Conservation (phyloP, 139 green algal species). For the Chlamydomonas sp. region DNA sequence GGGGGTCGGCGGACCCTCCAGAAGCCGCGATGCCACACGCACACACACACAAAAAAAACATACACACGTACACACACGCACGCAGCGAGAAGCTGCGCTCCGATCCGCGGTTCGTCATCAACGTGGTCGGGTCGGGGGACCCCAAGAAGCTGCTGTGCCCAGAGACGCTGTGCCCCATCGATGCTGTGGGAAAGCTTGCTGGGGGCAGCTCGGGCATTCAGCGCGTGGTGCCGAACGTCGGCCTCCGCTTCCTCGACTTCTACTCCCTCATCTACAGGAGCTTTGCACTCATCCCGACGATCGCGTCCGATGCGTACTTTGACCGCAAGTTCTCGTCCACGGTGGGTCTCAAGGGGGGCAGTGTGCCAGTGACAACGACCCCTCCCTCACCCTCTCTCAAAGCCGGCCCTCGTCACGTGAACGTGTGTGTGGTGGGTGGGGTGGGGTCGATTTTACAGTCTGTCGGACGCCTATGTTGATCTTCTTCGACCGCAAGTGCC, state of each 20-base stretch:
- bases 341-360: neutral
- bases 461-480: no score
- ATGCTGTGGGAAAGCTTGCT: neutral
- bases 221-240: slow-evolving; percentile 7
- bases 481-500: no score
- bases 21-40: no score
- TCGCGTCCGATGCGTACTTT: slow-evolving; percentile 15
- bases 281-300: slow-evolving; percentile 14
- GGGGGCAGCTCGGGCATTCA: neutral
- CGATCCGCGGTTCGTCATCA: slow-evolving; percentile 14
- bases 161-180: neutral
- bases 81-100: neutral
- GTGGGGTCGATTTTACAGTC: no score
- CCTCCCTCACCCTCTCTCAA: no score
- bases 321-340: slow-evolving; percentile 23
- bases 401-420: no score
- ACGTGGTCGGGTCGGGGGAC: slow-evolving; percentile 15
- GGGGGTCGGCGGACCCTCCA: no score
- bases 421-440: no score
- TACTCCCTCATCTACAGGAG: slow-evolving; percentile 17
- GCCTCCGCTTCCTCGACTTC: slow-evolving; percentile 17
- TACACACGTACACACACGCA: no score
- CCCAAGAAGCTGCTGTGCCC: slow-evolving; percentile 9
- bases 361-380: neutral
- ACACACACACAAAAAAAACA: no score